phyloP scores from a whole-genome alignment of 2,329 filamentous ascomycete species.

The Calonectria pteridis region DNA sequence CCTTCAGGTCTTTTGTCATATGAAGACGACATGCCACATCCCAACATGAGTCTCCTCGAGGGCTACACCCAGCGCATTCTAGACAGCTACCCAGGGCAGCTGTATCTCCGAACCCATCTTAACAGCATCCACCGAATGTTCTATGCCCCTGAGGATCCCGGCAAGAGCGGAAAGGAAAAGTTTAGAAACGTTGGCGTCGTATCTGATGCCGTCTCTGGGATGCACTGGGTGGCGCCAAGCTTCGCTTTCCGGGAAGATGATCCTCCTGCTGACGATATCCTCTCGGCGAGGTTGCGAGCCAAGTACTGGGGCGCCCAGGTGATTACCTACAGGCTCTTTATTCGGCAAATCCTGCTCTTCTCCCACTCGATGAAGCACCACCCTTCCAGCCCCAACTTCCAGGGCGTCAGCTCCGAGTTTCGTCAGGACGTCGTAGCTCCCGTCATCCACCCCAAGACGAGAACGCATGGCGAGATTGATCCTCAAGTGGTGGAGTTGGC shows the following conservation, averaged over 20 bases:
- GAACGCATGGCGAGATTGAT: constrained; percentile 55
- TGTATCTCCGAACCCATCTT: constrained; percentile 73
- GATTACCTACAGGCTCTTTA: constrained; percentile 87
- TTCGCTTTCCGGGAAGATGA: constrained; percentile 76
- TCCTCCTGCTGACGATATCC: constrained; percentile 79
- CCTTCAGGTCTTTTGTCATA: constrained; percentile 72
- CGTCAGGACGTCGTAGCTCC: constrained; percentile 53
- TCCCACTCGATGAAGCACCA: constrained; percentile 53
- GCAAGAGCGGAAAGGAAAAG: constrained; percentile 50
- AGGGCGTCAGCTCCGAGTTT: constrained; percentile 49
- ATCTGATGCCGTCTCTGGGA: constrained; percentile 56
- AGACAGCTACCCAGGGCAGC: constrained; percentile 72
- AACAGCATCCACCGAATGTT: constrained; percentile 72
- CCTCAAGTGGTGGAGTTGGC: constrained; percentile 67
- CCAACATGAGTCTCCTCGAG: constrained; percentile 63
- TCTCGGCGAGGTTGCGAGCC: constrained; percentile 85
- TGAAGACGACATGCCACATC: constrained; percentile 75
- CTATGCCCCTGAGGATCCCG: constrained; percentile 60
- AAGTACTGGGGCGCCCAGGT: constrained; percentile 96
- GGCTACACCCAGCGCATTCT: constrained; percentile 62
- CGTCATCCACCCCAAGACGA: constrained; percentile 53
- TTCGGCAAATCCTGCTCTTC: constrained; percentile 68
- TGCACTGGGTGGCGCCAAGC: constrained; percentile 61
- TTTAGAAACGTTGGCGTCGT: constrained; percentile 62
- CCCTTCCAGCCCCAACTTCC: constrained; percentile 50